Evolutionary conservation across 345 rosid species (phyloP), one percentile per base, ranked within the genome.

Genomic region (Camelina hispida): DNA sequence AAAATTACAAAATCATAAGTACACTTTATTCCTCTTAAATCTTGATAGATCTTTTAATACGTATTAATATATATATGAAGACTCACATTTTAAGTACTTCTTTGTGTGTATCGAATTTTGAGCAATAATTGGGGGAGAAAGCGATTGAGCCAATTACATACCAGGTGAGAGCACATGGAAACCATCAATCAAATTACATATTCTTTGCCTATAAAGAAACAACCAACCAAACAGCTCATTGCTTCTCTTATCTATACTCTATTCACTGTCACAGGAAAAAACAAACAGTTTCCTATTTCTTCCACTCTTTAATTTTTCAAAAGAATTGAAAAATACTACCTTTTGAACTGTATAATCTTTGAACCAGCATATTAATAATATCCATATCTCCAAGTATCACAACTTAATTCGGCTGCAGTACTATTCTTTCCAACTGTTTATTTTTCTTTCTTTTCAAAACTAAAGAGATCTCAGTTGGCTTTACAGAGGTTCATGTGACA

Each of bases 101-200:
- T 46, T 70, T 70, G 9, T 56, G 30, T 56, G 30, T 28, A 8
- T n/a, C 9, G 44, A 52, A 14, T 16, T 25, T 28, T 28, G 13
- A 64, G 15, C 63, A 73, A 65, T 56, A 44, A 65, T 73, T 64
- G 71, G 32, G 63, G 65, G 15, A 32, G 9, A 28, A 30, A 28
- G 43, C 30, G 62, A 52, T 2, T 44, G 23, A 58, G 58, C 37
- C 52, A 62, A 62, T 37, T 3, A 71, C 42, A 53, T 52, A 62
- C 4, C 32, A 34, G 9, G 37, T 18, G 15, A 42, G 50, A 56
- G 65, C 78, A 74, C 78, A 74, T 74, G 78, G 78, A 46, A 46
- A 51, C 51, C 12, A 35, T 54, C 62, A 51, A 52, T 51, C 77
- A 72, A 44, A 30, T 53, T 54, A 40, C 55, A 52, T 53, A 52